Conservation (phyloP, 371 early-diverging fungal species). For the Lichtheimia hyalospora region DNA sequence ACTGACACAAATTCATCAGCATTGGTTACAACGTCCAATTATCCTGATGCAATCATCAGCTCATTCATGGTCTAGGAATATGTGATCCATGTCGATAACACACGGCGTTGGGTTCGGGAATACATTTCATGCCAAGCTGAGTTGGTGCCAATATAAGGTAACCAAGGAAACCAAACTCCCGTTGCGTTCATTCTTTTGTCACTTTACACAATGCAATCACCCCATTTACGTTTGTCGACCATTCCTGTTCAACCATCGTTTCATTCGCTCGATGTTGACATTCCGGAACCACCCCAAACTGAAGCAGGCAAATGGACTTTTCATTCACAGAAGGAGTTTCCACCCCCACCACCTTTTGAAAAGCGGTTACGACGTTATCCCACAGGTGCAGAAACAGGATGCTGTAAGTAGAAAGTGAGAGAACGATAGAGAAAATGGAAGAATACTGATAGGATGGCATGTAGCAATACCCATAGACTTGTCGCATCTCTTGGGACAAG, state of each 20-base stretch:
- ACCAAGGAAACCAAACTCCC: no score
- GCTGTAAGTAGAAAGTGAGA: slow-evolving; percentile 32
- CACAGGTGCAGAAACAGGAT: slow-evolving; percentile 48
- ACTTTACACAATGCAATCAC: slow-evolving; percentile 16
- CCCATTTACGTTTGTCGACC: slow-evolving; percentile 30
- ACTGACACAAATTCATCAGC: no score
- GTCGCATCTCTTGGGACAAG: slow-evolving; percentile 27
- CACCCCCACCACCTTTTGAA: slow-evolving; percentile 50
- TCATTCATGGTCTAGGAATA: no score
- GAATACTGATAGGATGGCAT: neutral
- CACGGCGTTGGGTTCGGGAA: no score
- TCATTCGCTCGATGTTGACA: slow-evolving; percentile 30
- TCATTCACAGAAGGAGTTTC: slow-evolving; percentile 47
- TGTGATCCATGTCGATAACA: no score
- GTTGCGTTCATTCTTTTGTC: neutral
- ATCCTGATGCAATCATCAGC: no score
- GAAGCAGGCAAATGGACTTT: slow-evolving; percentile 55
- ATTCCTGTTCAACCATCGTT: slow-evolving; percentile 45
- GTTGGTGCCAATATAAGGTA: no score
- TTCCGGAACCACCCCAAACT: slow-evolving; percentile 50
- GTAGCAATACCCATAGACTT: slow-evolving; percentile 43
- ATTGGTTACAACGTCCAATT: no score
- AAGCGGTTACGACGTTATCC: slow-evolving; percentile 44
- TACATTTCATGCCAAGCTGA: no score
- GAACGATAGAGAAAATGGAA: neutral